Evolutionary conservation across 1,139 yeast genomes (phyloP), one percentile per base, ranked within the genome.

Genomic region (Saccharomycopsis crataegensis): DNA sequence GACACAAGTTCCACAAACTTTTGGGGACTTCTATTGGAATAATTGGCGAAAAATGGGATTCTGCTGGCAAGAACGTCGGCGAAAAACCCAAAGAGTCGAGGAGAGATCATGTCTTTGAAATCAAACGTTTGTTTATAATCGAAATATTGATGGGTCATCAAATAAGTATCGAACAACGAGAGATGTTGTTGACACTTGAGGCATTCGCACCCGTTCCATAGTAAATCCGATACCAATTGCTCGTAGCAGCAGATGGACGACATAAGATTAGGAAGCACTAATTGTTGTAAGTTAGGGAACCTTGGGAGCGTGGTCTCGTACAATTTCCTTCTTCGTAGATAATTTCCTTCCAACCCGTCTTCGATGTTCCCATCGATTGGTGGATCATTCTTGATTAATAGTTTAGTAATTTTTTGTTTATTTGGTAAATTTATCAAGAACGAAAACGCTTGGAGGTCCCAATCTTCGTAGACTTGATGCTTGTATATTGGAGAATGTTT

Each of bases 181-280:
- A 85, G 66, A 52, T 75, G 75, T 41, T 67, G 65, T 2, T 62
- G 62, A 62, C 94, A 85, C 59, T 75, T 78, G 0, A 60, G 58
- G 63, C 94, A 85, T 53, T 75, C 75, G 65, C 93, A 85, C 0
- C 91, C 91, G 64, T 83, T 85, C 90, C 91, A 86, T 44, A 86
- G 65, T 52, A 85, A 59, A 58, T 82, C 84, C 54, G 86, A 83
- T 67, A 82, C 80, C 8, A 83, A 67, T 55, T 82, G 83, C 59
- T 85, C 93, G 64, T 84, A 86, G 57, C 87, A 78, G 0, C 88
- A 73, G 37, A 83, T 68, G 0, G 82, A 69, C 55, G 80, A 79
- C 55, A 86, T 64, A 50, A 83, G 70, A 8, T 80, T 78, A 1
- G 90, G 89, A 1, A 82, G 72, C 2, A 76, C 67, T 8, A 85